Conservation (phyloP, 306 rosid genomes). For the Carpinus fangiana region DNA sequence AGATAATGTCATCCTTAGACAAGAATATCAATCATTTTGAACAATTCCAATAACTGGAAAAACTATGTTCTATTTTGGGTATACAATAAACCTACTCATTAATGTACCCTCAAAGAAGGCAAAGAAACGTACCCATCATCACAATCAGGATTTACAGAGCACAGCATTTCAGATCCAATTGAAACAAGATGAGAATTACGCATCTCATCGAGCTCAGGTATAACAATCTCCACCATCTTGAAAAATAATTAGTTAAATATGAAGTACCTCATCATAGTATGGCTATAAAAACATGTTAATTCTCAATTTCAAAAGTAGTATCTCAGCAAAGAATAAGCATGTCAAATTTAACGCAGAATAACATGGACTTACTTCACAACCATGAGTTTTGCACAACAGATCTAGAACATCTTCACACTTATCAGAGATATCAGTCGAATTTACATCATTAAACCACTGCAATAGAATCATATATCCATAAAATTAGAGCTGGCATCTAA, state of each 20-base stretch:
- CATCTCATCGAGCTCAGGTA: conserved; percentile 89
- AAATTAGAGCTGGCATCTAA: conserved; percentile 26
- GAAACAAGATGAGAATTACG: conserved; percentile 79
- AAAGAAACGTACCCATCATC: conserved; percentile 75
- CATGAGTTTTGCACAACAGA: conserved; percentile 56
- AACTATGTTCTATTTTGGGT: conserved; percentile 16
- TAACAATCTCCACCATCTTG: conserved; percentile 68
- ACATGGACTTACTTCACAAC: conserved; percentile 75
- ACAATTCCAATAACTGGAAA: conserved; percentile 13
- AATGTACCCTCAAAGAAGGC: conserved; percentile 4
- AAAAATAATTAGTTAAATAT: conserved; percentile 20
- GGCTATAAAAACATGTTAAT: conserved; percentile 3
- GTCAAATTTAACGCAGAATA: background rate
- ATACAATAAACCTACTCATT: conserved; percentile 23
- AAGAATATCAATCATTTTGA: conserved; percentile 7
- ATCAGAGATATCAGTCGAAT: conserved; percentile 74
- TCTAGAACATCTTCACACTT: conserved; percentile 78
- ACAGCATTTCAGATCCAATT: conserved; percentile 72
- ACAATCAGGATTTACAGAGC: conserved; percentile 59
- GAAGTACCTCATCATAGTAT: conserved; percentile 30
- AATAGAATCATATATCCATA: conserved; percentile 24
- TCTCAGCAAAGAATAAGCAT: conserved; percentile 26
- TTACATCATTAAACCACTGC: conserved; percentile 93
- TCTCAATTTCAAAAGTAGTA: conserved; percentile 8
- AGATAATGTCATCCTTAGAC: conserved; percentile 5